Evolutionary conservation across 169 alveolate species (phyloP).

Genomic region (Plasmodium vinckei): DNA sequence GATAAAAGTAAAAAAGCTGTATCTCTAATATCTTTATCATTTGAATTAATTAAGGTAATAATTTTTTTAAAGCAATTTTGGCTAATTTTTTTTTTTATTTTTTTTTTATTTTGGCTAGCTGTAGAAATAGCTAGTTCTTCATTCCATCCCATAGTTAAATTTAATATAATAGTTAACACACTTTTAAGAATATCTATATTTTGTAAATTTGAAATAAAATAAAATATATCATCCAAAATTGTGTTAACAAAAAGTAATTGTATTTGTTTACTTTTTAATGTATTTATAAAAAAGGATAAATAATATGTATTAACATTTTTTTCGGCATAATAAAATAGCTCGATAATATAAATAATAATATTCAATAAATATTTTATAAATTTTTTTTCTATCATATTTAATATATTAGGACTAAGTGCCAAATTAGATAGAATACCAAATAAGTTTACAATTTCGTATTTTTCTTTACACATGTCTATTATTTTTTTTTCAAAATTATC

Average conservation of each 20-base stretch:
- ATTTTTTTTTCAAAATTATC: not conserved
- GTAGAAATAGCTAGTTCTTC: not conserved
- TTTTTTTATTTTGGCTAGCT: not conserved
- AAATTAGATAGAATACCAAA: constrained; percentile 38
- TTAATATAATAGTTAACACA: constrained; percentile 9
- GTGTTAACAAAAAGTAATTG: constrained; percentile 4
- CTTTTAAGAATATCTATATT: constrained; percentile 5
- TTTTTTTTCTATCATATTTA: constrained; percentile 10
- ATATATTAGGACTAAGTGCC: not conserved
- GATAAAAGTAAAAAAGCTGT: constrained; percentile 4
- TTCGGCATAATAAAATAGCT: constrained; percentile 1
- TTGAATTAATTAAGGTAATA: not conserved
- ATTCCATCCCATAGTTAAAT: constrained; percentile 37
- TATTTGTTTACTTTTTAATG: not conserved
- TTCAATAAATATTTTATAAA: constrained; percentile 13
- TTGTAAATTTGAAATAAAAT: constrained; percentile 10
- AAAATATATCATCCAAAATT: constrained; percentile 9
- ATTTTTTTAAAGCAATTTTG: constrained; percentile 3
- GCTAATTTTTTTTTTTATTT: not conserved
- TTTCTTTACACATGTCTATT: constrained; percentile 5
- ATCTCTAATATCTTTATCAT: constrained; percentile 13
- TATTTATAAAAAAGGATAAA: constrained; percentile 28
- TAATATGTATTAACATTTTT: constrained; percentile 3
- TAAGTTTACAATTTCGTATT: constrained; percentile 13
- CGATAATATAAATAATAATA: constrained; percentile 21